Percentiles rank a stretch among this genome's conserved stretches.
Conservation (phyloP, 129 eudicot genomes). For the Artemisia argyi region DNA sequence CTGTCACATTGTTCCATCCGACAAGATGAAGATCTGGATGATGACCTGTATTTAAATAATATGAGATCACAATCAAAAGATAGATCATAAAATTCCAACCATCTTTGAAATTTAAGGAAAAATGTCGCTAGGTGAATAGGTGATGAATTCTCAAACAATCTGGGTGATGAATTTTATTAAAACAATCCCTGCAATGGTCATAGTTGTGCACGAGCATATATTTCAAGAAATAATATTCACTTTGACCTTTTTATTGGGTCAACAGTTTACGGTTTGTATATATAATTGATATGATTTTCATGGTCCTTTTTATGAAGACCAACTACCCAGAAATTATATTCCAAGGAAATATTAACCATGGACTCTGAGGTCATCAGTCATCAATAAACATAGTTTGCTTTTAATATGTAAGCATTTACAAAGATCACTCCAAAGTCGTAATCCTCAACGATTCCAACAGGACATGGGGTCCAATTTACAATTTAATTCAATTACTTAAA, state of each 20-base stretch:
- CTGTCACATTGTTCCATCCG: slow-evolving; percentile 86
- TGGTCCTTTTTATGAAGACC: neutral
- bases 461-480: neutral
- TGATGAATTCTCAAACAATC: neutral
- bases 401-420: too few species aligned
- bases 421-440: too few species aligned
- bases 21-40: slow-evolving; percentile 99
- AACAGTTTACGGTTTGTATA: neutral
- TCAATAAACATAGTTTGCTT: too few species aligned
- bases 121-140: neutral
- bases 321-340: neutral
- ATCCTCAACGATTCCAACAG: too few species aligned
- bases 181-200: neutral
- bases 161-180: neutral
- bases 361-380: neutral
- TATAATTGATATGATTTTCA: neutral
- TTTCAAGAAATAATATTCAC: neutral
- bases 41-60: slow-evolving; percentile 59
- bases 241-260: slow-evolving; percentile 9
- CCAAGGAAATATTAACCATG: neutral
- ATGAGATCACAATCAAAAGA: slow-evolving; percentile 3
- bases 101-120: neutral
- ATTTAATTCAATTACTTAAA: neutral
- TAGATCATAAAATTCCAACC: slow-evolving; percentile 6
- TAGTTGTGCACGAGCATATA: neutral